Base-by-base conservation (phyloP, 225 moss, liverwort and hornwort genomes). In the Physcomitrium patens region DNA sequence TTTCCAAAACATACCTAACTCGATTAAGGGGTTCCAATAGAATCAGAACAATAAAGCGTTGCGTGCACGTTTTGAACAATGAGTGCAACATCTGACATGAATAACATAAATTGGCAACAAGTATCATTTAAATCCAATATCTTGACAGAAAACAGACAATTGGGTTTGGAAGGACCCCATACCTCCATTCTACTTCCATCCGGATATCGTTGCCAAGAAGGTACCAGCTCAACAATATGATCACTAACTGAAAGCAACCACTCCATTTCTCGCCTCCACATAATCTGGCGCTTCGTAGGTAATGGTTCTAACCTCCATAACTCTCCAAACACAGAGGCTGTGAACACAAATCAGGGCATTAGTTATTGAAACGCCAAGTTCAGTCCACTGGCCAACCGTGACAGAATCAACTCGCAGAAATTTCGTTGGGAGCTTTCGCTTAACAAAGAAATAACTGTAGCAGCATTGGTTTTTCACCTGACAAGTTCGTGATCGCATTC, bases 251-350 rank as follows among this genome's bases (percentile, higher is more conserved):
- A 93, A 53, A 94, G 77, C 61, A 97, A 84, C 97, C 97, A 97
- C 76, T 97, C 94, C 94, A 97, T 94, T 81, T 97, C 97, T 79
- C 94, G 82, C 67, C 89, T 88, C 97, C 97, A 97, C 90, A 90
- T 97, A 56, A 90, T 94, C 71, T 94, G 87, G 58, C 92, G 78
- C 81, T 91, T 90, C 65, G 85, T 79, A 10, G 93, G 76, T 28
- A 97, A 86, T 44, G 97, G 94, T 62, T 97, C 94, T 87, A 97
- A 84, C 80, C 97, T 93, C 94, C 94, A 94, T 27, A 97, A 76
- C 86, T 97, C 97, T 58, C 97, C 97, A 72, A 97, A 97, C 48
- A 97, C 89, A 17, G 97, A 97, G 46, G 97, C 97, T 96, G 89
- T 41, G 54, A 68, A 5, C 15, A 52, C 63, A 67, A 50, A 19